Conservation (phyloP, 441 rosid genomes). For the Kokia cookei region DNA sequence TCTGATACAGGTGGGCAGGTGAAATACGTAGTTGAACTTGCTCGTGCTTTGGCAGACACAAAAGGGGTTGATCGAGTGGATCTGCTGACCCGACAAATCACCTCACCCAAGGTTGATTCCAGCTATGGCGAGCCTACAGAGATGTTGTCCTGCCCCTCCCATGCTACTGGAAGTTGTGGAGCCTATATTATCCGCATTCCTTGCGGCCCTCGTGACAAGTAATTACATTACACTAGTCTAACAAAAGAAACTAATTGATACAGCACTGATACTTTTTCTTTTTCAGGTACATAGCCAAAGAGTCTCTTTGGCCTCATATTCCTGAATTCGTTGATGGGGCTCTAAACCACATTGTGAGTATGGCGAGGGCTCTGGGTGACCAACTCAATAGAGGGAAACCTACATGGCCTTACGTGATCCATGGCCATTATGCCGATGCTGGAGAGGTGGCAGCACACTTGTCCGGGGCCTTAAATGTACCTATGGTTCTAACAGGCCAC, state of each 20-base stretch:
- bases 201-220: slow-evolving; percentile 52
- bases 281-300: slow-evolving; percentile 50
- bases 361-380: slow-evolving; percentile 59
- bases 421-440: slow-evolving; percentile 76
- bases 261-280: background rate
- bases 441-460: slow-evolving; percentile 62
- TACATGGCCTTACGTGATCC: slow-evolving; percentile 68
- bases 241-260: too few relatives aligned
- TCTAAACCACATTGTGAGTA: slow-evolving; percentile 48
- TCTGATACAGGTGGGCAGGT: slow-evolving; percentile 84
- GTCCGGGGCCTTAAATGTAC: slow-evolving; percentile 63
- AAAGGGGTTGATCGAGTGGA: slow-evolving; percentile 60
- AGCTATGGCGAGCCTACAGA: slow-evolving; percentile 80
- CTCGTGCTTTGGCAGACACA: slow-evolving; percentile 58
- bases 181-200: slow-evolving; percentile 69
- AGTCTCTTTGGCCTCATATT: slow-evolving; percentile 67
- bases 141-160: slow-evolving; percentile 72
- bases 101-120: slow-evolving; percentile 59
- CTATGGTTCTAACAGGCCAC: slow-evolving; percentile 75
- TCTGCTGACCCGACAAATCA: slow-evolving; percentile 61
- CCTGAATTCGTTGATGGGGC: slow-evolving; percentile 70
- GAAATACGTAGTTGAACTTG: slow-evolving; percentile 71
- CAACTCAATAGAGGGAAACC: slow-evolving; percentile 54
- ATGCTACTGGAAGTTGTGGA: slow-evolving; percentile 58
- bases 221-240: too few relatives aligned